Base-by-base conservation (phyloP, 306 rosid genomes). In the Vachellia pachyceras region DNA sequence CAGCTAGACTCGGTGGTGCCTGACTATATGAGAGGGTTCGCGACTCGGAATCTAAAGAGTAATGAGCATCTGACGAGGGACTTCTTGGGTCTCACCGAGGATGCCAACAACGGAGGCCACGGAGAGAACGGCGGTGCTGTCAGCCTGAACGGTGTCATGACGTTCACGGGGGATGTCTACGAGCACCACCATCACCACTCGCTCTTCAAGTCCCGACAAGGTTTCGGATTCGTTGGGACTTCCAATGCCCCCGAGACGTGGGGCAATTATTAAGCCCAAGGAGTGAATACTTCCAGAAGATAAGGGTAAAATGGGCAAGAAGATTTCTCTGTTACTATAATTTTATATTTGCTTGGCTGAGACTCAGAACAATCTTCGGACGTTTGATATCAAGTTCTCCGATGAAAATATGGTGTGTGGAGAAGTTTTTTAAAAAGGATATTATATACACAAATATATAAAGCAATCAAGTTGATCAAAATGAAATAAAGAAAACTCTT, bases 51-150 rank as follows among this genome's bases (percentile, higher is more conserved):
- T 49, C 76, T 86, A n/a, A 85, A 79, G 68, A 86, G 73, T n/a
- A n/a, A n/a, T 20, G 93, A 91, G 73, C 78, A 82, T 36, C 79
- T 90, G 84, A 95, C 99, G 0, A 88, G 99, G 52, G 99, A 96
- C 86, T 96, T 96, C 52, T 92, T 96, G 0, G 99, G 99, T 20
- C 86, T 96, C 36, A 89, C 91, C 5, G 87, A 79, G 6, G 89
- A 84, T 2, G 83, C 42, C 22, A 76, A 77, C 40, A 76, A 78
- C 41, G 73, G 54, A 10, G 47, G 66, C 5, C 65, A 33, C 22
- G 60, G 85, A 14, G 82, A 76, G 11, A 70, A 71, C 20, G 78
- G 75, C 1, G 84, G 50, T 4, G 35, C 74, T 79, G 64, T 86
- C 12, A 84, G 85, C 58, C 46, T 87, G 5, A 90, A 89, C 83